phyloP scores from a whole-genome alignment of 805 yeast genomes.

The Lachancea cidri region DNA sequence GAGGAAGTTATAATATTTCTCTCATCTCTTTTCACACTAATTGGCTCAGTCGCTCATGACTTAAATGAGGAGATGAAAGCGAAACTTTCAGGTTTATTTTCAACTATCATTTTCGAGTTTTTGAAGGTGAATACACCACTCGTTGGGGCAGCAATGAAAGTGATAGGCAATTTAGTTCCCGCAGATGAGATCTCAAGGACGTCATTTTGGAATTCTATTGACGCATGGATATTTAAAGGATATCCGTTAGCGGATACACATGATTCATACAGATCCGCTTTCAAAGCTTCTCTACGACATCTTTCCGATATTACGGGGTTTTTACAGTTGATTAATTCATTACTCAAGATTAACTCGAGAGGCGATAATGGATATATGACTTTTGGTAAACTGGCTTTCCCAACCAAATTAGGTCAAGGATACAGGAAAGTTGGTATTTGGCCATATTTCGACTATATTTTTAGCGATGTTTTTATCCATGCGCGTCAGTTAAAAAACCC shows the following conservation, averaged over 20 bases:
- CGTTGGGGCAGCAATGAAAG: conserved; percentile 50
- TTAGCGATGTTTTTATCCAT: conserved; percentile 60
- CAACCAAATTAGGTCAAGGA: conserved; percentile 54
- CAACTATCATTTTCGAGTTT: conserved; percentile 40
- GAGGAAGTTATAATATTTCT: conserved; percentile 76
- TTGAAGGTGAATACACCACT: conserved; percentile 43
- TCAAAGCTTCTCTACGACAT: conserved; percentile 43
- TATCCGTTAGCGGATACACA: conserved; percentile 20
- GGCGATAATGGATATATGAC: conserved; percentile 26
- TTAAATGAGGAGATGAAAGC: conserved; percentile 23
- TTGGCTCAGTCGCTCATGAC: conserved; percentile 45
- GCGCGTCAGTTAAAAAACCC: conserved; percentile 33
- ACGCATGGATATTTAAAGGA: conserved; percentile 57
- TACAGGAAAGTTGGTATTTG: conserved; percentile 65
- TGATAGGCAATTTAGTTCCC: conserved; percentile 53
- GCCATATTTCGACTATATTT: conserved; percentile 72
- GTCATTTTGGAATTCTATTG: conserved; percentile 64
- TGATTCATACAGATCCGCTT: conserved; percentile 39
- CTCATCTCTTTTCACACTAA: conserved; percentile 65
- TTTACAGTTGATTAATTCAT: conserved; percentile 43
- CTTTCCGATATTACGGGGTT: conserved; percentile 60
- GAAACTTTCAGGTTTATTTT: conserved; percentile 20
- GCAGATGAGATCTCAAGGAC: conserved; percentile 38
- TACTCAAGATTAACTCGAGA: conserved; percentile 33
- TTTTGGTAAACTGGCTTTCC: conserved; percentile 50